These are phyloP conservation scores for Sisymbrium altissimum DNA, from an alignment of 345 rosid genomes.

Conservation along the genomic window DNA sequence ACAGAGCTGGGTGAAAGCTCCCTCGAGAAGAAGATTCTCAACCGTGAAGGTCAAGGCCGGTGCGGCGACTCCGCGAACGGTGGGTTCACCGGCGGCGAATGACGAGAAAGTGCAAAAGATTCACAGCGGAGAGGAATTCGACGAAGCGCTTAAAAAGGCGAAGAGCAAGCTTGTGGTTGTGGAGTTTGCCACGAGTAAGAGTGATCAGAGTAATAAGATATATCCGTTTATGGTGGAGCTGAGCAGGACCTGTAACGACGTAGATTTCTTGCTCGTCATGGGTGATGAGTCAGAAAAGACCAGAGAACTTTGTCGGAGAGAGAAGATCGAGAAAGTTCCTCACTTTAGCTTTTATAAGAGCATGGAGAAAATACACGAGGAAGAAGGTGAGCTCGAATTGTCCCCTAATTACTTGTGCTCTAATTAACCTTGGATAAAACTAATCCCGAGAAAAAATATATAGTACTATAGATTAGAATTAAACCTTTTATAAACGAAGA, in stretches of 20 bases:
- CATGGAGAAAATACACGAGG: constrained; percentile 90
- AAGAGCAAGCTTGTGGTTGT: constrained; percentile 74
- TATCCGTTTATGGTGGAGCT: constrained; percentile 90
- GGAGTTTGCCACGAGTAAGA: constrained; percentile 64
- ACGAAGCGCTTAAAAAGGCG: constrained; percentile 61
- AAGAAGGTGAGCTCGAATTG: constrained; percentile 40
- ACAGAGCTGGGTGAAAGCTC: neutral
- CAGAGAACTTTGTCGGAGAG: constrained; percentile 65
- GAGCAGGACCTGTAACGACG: constrained; percentile 79
- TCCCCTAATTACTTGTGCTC: neutral
- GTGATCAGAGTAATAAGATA: constrained; percentile 47
- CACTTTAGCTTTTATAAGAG: constrained; percentile 89
- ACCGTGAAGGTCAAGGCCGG: constrained; percentile 42
- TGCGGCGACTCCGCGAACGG: constrained; percentile 44
- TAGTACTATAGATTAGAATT: neutral
- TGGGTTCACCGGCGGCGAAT: constrained; percentile 31
- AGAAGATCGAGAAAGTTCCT: constrained; percentile 70
- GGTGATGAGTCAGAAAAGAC: constrained; percentile 89
- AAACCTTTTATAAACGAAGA: neutral
- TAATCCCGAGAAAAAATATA: too few relatives aligned
- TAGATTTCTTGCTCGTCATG: constrained; percentile 72
- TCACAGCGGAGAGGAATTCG: constrained; percentile 71
- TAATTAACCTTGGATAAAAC: neutral
- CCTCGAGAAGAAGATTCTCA: neutral
- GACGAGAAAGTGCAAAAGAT: constrained; percentile 64